Conservation (phyloP, 768 basidiomycete genomes). For the Lactarius hengduanensis region DNA sequence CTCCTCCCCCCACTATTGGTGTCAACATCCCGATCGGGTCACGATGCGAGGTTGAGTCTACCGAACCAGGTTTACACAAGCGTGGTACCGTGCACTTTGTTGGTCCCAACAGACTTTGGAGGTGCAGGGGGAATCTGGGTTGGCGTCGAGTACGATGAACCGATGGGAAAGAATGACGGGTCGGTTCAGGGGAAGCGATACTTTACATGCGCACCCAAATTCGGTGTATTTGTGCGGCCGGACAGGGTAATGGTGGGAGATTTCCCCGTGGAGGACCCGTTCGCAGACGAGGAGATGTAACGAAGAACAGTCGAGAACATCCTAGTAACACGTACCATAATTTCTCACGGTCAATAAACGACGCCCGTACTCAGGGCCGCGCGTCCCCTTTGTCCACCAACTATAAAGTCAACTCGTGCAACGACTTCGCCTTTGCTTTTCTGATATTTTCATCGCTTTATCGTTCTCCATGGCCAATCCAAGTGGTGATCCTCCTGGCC, state of each 20-base stretch:
- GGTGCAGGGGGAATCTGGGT: slow-evolving; percentile 72
- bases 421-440: background rate
- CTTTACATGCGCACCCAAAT: slow-evolving; percentile 72
- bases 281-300: slow-evolving; percentile 76
- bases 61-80: slow-evolving; percentile 66
- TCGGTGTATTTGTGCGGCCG: slow-evolving; percentile 84
- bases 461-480: slow-evolving; percentile 64
- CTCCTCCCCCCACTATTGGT: slow-evolving; percentile 32
- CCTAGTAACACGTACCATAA: background rate
- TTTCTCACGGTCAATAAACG: slow-evolving; percentile 21
- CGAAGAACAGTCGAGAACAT: slow-evolving; percentile 22
- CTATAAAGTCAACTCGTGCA: slow-evolving; percentile 18
- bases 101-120: slow-evolving; percentile 73
- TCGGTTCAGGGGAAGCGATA: slow-evolving; percentile 87
- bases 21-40: slow-evolving; percentile 64
- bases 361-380: slow-evolving; percentile 19
- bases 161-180: slow-evolving; percentile 93
- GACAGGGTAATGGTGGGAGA: slow-evolving; percentile 83
- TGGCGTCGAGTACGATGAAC: slow-evolving; percentile 94
- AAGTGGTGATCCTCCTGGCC: slow-evolving; percentile 77
- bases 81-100: slow-evolving; percentile 86
- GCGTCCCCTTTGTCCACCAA: slow-evolving; percentile 22
- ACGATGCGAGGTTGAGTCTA: slow-evolving; percentile 79
- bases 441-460: background rate
- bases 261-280: slow-evolving; percentile 79